Evolutionary conservation across 441 rosid genomes (phyloP).

Genomic region (Erodium moschatum): DNA sequence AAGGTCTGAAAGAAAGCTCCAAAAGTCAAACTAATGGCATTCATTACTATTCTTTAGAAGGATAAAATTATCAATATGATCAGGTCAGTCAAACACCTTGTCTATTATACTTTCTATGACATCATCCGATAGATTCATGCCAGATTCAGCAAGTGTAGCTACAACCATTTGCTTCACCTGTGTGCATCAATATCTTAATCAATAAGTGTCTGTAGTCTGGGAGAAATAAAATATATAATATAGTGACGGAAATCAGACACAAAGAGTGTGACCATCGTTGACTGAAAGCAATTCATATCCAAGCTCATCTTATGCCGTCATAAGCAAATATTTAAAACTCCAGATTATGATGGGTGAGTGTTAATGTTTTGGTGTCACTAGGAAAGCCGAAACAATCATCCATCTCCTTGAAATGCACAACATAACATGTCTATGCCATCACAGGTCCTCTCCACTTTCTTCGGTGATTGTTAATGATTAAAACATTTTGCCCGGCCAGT

Average conservation of each 20-base stretch:
- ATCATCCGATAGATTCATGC: constrained; percentile 86
- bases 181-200: not conserved
- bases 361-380: too few species aligned
- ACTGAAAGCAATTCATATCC: not conserved
- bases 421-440: too few species aligned
- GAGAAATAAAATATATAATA: not conserved
- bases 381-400: too few species aligned
- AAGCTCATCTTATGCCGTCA: not conserved
- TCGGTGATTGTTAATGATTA: not conserved
- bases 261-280: not conserved
- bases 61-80: not conserved
- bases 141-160: constrained; percentile 89
- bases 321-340: not conserved
- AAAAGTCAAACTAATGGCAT: constrained; percentile 1
- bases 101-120: constrained; percentile 86
- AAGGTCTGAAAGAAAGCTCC: constrained; percentile 48
- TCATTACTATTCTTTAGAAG: not conserved
- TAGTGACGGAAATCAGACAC: not conserved
- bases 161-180: constrained; percentile 95
- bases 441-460: not conserved
- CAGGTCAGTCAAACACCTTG: constrained; percentile 40
- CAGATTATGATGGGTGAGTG: not conserved
- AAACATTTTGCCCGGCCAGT: not conserved
- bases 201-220: not conserved
- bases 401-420: too few species aligned